These are phyloP conservation scores for Drechslerella dactyloides DNA, from an alignment of 2,329 filamentous ascomycete genomes.

Conservation along the genomic window DNA sequence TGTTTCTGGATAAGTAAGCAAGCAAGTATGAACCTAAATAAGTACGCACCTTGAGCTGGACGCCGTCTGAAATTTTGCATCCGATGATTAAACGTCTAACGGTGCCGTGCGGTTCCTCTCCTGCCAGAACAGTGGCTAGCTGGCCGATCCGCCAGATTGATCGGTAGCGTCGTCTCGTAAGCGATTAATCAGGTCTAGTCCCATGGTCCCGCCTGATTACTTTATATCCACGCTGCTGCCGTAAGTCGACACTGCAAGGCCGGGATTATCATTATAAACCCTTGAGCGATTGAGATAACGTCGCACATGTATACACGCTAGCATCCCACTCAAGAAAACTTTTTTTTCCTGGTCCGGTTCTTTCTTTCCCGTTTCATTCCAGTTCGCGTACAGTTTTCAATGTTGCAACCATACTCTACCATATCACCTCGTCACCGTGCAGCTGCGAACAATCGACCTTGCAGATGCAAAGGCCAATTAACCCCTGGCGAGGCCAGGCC, in stretches of 20 bases:
- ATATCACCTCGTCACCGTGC: constrained; percentile 7
- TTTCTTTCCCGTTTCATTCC: constrained; percentile 10
- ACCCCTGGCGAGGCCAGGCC: neutral
- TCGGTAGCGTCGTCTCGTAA: neutral
- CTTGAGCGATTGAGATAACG: too few species aligned
- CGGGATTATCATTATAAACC: too few species aligned
- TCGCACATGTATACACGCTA: neutral
- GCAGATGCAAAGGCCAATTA: neutral
- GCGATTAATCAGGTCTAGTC: neutral
- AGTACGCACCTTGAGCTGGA: too few species aligned
- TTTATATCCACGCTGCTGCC: too few species aligned
- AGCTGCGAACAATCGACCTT: constrained; percentile 10
- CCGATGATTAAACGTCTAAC: too few species aligned
- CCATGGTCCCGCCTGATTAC: neutral
- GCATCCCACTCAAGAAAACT: neutral
- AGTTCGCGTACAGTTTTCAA: constrained; percentile 17
- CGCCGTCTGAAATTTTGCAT: too few species aligned
- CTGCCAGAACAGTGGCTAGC: neutral
- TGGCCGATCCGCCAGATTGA: neutral
- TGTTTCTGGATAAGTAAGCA: too few species aligned
- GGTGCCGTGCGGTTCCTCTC: neutral
- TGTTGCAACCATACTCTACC: too few species aligned
- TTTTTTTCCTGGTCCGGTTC: neutral
- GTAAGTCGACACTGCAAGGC: too few species aligned
- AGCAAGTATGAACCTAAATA: too few species aligned